These are phyloP conservation scores for Penicillium sp. DNA, from an alignment of 2,329 filamentous ascomycete genomes.

Conservation along the genomic window DNA sequence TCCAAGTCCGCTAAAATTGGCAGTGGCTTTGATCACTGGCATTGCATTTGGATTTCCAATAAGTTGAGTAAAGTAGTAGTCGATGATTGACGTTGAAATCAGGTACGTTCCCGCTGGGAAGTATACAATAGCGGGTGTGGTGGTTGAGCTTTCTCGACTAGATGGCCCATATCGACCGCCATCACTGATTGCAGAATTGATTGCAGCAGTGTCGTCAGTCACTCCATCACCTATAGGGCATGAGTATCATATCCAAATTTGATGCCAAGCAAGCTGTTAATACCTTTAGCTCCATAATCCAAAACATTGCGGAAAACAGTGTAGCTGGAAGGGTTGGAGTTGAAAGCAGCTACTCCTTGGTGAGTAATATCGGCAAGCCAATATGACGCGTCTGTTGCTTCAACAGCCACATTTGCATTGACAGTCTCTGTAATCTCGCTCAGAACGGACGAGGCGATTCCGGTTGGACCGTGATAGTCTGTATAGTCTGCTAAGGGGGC, in stretches of 20 bases:
- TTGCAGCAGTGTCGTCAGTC: conserved; percentile 62
- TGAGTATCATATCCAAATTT: conserved; percentile 34
- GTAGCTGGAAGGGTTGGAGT: conserved; percentile 29
- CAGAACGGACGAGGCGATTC: background rate
- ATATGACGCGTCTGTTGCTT: conserved; percentile 27
- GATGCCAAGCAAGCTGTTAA: background rate
- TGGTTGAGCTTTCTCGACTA: conserved; percentile 49
- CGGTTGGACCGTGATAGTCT: conserved; percentile 19
- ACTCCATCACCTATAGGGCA: conserved; percentile 47
- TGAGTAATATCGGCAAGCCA: conserved; percentile 39
- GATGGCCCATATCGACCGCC: conserved; percentile 52
- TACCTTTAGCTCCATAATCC: conserved; percentile 39
- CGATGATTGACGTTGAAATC: conserved; percentile 60
- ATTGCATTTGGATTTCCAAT: conserved; percentile 63
- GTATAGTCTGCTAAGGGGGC: conserved; percentile 20
- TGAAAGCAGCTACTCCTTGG: conserved; percentile 36
- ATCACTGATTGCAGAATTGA: conserved; percentile 52
- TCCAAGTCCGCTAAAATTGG: conserved; percentile 59
- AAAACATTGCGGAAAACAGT: conserved; percentile 35
- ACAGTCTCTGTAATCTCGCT: background rate
- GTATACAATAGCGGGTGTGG: conserved; percentile 60
- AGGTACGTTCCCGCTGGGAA: conserved; percentile 64
- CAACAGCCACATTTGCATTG: background rate
- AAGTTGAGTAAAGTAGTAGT: conserved; percentile 67
- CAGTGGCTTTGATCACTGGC: conserved; percentile 59